Base-by-base conservation (phyloP, 2,329 filamentous ascomycete genomes). In the Neopestalotiopsis rosae region DNA sequence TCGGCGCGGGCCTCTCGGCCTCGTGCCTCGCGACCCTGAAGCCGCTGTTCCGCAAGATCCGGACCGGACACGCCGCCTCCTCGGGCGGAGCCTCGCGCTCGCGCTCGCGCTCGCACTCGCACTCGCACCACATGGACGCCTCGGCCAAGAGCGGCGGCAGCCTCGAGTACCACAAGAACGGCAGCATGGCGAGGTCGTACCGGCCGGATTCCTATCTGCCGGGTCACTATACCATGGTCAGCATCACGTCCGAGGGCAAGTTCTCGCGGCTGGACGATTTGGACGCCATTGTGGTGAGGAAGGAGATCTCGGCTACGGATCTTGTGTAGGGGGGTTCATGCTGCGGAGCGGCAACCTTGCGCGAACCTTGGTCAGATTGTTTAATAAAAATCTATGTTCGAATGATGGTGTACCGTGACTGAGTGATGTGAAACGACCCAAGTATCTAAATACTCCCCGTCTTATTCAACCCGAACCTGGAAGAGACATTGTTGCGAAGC, bases 11-110 rank as follows among this genome's bases (percentile, higher is more conserved):
- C 10, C 61, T 70, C 12, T 66, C 69, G 3, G 69, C 69, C 9
- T 65, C 65, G 9, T 67, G 65, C 30, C 67, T 70, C 12, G 69
- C 69, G 1, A 68, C 69, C 1, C 61, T 70, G 24, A 68, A 66
- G 28, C 69, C 69, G 4, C 67, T 70, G 12, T 68, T 67, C 10
- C 52, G 65, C n/a, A 67, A 42, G 24, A 42, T 67, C 12, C 24
- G 65, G 14, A 32, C 52, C 13, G 38, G 38, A 2, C 38, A 64
- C 4, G 59, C 59, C 6, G 61, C 65, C 1, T 40, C 24, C 3
- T 28, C 24, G 24, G 24, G 24, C 24, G 24, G 24, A 3, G 24
- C 24, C 24, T 28, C 24, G 24, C 24, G 24, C 24, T 28, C 24
- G 24, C 24, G 24, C 24, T 28, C 24, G 24, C 24, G 24, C 24